Evolutionary conservation across 441 rosid species (phyloP).

Genomic region (Syzygium malaccense): DNA sequence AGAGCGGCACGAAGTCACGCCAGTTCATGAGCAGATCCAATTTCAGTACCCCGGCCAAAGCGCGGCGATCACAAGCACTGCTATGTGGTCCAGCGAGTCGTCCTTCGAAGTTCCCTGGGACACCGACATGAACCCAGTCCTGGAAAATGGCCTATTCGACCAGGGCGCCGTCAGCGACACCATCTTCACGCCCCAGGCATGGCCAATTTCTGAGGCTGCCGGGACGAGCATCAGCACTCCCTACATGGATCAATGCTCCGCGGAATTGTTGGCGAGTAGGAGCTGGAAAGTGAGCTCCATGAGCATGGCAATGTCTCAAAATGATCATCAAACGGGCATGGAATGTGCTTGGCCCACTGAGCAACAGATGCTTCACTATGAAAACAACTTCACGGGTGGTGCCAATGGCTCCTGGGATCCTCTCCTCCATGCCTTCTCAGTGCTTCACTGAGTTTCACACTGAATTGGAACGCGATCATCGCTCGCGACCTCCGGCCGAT

Average conservation of each 20-base stretch:
- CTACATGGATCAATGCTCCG: slow-evolving; percentile 10
- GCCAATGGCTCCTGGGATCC: slow-evolving; percentile 29
- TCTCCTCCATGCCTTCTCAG: slow-evolving; percentile 24
- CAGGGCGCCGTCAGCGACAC: neutral
- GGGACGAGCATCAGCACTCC: slow-evolving; percentile 6
- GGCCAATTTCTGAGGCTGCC: slow-evolving; percentile 13
- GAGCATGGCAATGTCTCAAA: slow-evolving; percentile 12
- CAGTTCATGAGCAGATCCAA: neutral
- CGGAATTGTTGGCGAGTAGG: slow-evolving; percentile 2
- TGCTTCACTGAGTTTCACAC: slow-evolving; percentile 1
- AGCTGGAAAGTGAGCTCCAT: neutral
- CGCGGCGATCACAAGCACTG: neutral
- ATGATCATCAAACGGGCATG: slow-evolving; percentile 8
- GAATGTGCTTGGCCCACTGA: slow-evolving; percentile 27
- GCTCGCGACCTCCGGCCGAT: neutral
- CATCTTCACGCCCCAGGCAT: slow-evolving; percentile 7
- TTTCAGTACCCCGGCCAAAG: neutral
- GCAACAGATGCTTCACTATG: slow-evolving; percentile 22
- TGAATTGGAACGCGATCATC: neutral
- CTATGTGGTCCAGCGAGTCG: slow-evolving; percentile 18
- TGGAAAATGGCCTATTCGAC: slow-evolving; percentile 7
- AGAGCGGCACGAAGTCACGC: neutral
- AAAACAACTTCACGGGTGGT: slow-evolving; percentile 17
- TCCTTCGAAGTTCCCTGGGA: slow-evolving; percentile 22
- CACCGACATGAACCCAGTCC: slow-evolving; percentile 19